Evolutionary conservation across 129 eudicot genomes (phyloP).

Genomic region (Lactuca sativa): DNA sequence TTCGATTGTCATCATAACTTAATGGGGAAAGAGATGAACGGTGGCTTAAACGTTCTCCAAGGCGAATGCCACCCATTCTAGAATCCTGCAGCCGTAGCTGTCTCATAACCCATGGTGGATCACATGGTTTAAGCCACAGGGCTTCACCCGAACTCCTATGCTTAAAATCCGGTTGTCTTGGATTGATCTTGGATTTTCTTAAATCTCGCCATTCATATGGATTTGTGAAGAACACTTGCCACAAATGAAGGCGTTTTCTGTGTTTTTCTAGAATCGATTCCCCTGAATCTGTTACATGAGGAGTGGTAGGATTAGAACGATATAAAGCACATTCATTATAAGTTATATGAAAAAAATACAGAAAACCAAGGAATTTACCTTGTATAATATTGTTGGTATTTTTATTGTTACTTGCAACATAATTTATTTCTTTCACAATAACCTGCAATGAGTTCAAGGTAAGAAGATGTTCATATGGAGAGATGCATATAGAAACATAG

Average conservation of each 20-base stretch:
- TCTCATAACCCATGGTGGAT: conserved; percentile 80
- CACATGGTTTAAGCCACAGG: conserved; percentile 53
- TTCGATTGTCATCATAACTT: conserved; percentile 30
- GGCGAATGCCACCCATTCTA: conserved; percentile 30
- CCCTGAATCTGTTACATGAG: conserved; percentile 24
- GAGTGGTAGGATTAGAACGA: neutral
- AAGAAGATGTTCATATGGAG: neutral
- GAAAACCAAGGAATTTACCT: conserved; percentile 33
- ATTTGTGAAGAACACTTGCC: conserved; percentile 78
- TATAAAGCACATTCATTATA: neutral
- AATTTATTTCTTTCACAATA: conserved; percentile 54
- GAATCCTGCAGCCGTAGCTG: conserved; percentile 62
- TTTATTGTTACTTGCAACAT: conserved; percentile 29
- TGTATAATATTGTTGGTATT: conserved; percentile 19
- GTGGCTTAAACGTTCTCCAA: neutral
- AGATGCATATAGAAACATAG: no score
- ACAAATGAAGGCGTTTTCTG: conserved; percentile 53
- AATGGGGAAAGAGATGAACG: conserved; percentile 20
- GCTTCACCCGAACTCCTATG: conserved; percentile 68
- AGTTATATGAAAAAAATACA: neutral
- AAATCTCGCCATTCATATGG: conserved; percentile 77
- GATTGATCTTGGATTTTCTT: conserved; percentile 46
- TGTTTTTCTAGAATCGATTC: conserved; percentile 43
- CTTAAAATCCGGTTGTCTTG: conserved; percentile 62
- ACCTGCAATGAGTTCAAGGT: conserved; percentile 40